A percentile compares a stretch with the other conserved stretches of the same genome.
Evolutionary conservation across 495 filamentous ascomycete genomes (phyloP).

Genomic region (Geopyxis carbonaria): DNA sequence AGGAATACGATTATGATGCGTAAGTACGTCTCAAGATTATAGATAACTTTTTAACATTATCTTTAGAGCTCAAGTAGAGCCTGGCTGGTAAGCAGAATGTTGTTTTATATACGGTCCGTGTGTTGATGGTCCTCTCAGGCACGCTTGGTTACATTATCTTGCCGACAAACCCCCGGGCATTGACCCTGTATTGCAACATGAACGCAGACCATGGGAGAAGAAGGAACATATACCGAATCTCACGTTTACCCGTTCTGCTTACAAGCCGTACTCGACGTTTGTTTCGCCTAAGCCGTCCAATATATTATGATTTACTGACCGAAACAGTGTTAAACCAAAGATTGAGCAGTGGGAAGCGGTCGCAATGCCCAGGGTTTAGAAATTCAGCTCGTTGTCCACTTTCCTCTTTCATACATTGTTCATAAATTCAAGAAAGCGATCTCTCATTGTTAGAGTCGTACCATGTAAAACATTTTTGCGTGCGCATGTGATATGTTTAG

Average conservation of each 20-base stretch:
- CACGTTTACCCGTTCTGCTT: constrained; percentile 60
- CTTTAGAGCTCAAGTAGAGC: constrained; percentile 75
- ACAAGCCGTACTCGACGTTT: constrained; percentile 86
- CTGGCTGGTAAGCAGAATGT: constrained; percentile 52
- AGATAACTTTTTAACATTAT: no score
- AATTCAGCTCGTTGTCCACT: neutral
- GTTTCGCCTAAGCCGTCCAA: constrained; percentile 25
- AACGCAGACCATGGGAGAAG: constrained; percentile 55
- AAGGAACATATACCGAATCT: constrained; percentile 55
- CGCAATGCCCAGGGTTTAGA: constrained; percentile 26
- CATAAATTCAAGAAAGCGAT: neutral
- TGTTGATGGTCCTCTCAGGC: constrained; percentile 35
- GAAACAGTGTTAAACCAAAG: constrained; percentile 30
- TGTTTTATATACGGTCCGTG: neutral
- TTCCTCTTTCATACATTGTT: neutral
- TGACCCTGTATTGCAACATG: constrained; percentile 52
- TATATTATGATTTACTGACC: constrained; percentile 18
- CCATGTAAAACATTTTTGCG: neutral
- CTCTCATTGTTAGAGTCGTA: neutral
- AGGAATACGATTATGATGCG: constrained; percentile 69
- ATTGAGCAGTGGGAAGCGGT: constrained; percentile 31
- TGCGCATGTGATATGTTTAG: no score
- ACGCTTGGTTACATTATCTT: constrained; percentile 89
- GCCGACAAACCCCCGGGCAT: constrained; percentile 69
- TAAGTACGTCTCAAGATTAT: no score